Conservation (phyloP, 441 rosid species). For the Dalechampia spathulata region DNA sequence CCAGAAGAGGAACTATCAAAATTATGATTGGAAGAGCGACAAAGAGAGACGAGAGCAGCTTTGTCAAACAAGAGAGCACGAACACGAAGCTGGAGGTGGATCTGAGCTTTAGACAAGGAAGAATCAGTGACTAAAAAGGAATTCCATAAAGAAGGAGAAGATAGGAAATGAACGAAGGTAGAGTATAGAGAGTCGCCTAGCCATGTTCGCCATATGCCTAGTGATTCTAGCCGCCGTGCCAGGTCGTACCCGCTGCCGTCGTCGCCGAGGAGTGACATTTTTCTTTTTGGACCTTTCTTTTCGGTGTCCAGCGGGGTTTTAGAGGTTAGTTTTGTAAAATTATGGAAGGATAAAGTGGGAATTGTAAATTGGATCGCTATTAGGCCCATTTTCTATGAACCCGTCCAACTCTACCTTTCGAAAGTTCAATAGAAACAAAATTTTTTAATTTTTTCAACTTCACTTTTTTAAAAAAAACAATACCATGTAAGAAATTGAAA, state of each 20-base stretch:
- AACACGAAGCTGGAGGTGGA: slow-evolving; percentile 77
- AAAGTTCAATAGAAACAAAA: too few species aligned
- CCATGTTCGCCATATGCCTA: slow-evolving; percentile 77
- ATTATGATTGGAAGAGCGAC: slow-evolving; percentile 30
- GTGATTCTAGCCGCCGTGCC: slow-evolving; percentile 57
- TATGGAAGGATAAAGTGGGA: neutral
- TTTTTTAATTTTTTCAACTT: neutral
- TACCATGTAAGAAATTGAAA: too few species aligned
- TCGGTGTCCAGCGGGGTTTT: neutral
- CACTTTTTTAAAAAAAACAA: too few species aligned
- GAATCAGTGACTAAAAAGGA: slow-evolving; percentile 64
- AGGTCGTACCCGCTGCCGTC: slow-evolving; percentile 84
- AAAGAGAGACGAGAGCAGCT: slow-evolving; percentile 59
- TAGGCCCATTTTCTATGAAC: too few species aligned
- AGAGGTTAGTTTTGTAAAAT: neutral
- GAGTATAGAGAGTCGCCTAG: slow-evolving; percentile 65
- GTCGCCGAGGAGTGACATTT: slow-evolving; percentile 81
- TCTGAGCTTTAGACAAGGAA: slow-evolving; percentile 59
- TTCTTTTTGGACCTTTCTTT: neutral
- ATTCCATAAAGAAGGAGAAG: slow-evolving; percentile 69
- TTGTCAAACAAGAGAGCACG: slow-evolving; percentile 86
- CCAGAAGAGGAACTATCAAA: slow-evolving; percentile 22
- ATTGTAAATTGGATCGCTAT: neutral
- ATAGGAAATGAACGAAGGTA: slow-evolving; percentile 41
- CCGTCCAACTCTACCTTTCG: too few species aligned